Evolutionary conservation across 805 yeast genomes (phyloP).

Genomic region (Lipomyces japonicus): DNA sequence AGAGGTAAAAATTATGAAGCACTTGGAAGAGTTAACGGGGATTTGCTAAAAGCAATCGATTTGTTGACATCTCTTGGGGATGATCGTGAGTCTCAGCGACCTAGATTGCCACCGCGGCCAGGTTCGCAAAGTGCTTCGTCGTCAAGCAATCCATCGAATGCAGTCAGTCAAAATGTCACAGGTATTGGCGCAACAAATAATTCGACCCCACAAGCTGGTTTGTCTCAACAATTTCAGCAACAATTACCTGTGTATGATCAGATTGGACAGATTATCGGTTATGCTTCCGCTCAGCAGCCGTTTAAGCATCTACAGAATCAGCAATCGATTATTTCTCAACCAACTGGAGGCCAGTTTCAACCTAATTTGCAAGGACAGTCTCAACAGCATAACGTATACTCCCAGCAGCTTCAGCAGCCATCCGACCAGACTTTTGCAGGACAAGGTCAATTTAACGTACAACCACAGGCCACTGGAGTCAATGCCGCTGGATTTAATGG

Average conservation of each 20-base stretch:
- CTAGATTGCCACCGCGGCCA: conserved; percentile 22
- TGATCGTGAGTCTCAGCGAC: conserved; percentile 13
- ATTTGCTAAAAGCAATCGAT: conserved; percentile 55
- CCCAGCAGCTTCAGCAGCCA: conserved; percentile 13
- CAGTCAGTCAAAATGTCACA: neutral
- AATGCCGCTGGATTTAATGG: neutral
- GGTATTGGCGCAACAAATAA: conserved; percentile 6
- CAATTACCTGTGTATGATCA: conserved; percentile 14
- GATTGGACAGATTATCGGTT: conserved; percentile 16
- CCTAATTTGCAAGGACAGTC: no score
- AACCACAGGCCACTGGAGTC: conserved; percentile 2
- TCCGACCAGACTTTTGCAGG: conserved; percentile 31
- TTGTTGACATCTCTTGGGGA: conserved; percentile 32
- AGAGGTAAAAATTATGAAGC: conserved; percentile 62
- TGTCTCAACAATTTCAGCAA: conserved; percentile 1
- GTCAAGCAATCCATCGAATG: neutral
- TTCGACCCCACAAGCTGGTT: neutral
- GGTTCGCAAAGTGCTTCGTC: conserved; percentile 9
- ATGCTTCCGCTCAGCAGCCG: conserved; percentile 1
- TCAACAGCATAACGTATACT: no score
- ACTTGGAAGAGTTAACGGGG: conserved; percentile 55
- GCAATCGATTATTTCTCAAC: conserved; percentile 9
- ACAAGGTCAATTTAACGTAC: neutral
- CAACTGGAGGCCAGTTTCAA: conserved; percentile 3
- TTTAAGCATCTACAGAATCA: conserved; percentile 20